These are phyloP conservation scores for Termitomyces sp. DNA, from an alignment of 768 basidiomycete genomes.

Conservation along the genomic window DNA sequence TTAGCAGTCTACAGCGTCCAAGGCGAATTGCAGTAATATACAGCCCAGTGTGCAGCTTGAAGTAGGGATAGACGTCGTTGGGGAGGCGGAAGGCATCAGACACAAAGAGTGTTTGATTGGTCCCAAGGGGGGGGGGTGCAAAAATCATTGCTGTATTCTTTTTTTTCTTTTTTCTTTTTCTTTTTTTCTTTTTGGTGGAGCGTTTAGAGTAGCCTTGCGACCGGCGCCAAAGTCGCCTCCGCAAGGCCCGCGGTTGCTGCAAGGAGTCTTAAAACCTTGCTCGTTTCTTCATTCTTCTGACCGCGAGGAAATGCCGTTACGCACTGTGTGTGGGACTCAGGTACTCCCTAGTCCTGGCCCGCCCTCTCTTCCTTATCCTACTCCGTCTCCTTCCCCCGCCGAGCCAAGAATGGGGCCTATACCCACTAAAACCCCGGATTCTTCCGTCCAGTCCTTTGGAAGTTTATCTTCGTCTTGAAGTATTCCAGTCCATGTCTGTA, in stretches of 20 bases:
- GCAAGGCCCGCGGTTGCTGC: too few relatives aligned
- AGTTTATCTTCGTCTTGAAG: neutral
- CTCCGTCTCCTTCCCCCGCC: neutral
- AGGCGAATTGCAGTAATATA: neutral
- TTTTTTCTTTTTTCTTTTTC: too few relatives aligned
- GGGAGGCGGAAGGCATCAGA: neutral
- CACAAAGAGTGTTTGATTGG: neutral
- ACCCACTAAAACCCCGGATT: neutral
- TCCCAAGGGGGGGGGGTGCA: too few relatives aligned
- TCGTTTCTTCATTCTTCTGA: neutral
- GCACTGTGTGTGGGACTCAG: neutral
- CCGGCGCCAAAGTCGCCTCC: too few relatives aligned
- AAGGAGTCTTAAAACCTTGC: too few relatives aligned
- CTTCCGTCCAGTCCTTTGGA: neutral
- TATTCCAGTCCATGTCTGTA: too few relatives aligned
- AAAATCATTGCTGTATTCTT: too few relatives aligned
- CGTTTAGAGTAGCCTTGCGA: too few relatives aligned
- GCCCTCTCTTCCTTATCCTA: too few relatives aligned
- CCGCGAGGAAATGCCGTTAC: neutral
- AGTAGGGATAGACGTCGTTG: neutral
- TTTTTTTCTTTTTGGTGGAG: too few relatives aligned
- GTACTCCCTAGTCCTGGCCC: neutral
- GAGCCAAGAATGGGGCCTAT: neutral
- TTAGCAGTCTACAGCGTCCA: too few relatives aligned
- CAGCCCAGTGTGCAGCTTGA: neutral